Evolutionary conservation across 2,329 filamentous ascomycete genomes (phyloP).

Genomic region (Fusarium chlamydosporum): DNA sequence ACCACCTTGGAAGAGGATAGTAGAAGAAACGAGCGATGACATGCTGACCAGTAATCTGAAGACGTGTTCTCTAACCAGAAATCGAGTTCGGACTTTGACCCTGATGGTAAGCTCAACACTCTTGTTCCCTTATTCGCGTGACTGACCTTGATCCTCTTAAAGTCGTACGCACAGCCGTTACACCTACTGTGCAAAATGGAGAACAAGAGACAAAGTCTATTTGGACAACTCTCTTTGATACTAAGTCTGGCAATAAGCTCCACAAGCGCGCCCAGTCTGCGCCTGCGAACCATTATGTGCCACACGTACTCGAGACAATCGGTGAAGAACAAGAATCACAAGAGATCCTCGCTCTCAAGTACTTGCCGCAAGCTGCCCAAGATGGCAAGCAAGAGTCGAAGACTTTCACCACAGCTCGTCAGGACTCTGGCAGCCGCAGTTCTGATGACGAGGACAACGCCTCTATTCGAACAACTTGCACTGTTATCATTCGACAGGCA

Average conservation of each 20-base stretch:
- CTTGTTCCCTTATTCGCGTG: not conserved
- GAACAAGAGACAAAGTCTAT: conserved; percentile 4
- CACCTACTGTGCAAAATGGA: not conserved
- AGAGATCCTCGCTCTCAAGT: not conserved
- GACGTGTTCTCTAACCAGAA: conserved; percentile 3
- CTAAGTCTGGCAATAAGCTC: conserved; percentile 32
- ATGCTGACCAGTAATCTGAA: conserved; percentile 1
- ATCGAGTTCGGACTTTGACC: not conserved
- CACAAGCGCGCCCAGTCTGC: conserved; percentile 34
- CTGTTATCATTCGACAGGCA: conserved; percentile 13
- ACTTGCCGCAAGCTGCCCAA: not conserved
- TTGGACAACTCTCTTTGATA: conserved; percentile 29
- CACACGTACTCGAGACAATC: conserved; percentile 11
- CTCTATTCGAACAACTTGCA: conserved; percentile 13
- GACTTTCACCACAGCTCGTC: not conserved
- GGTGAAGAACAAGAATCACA: conserved; percentile 14
- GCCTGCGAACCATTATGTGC: not conserved
- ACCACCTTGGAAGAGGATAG: not conserved
- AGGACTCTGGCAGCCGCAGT: not conserved
- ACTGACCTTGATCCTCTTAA: conserved; percentile 9
- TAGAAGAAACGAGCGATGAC: not conserved
- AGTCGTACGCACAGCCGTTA: not conserved
- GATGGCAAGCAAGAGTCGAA: not conserved
- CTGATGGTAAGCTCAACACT: conserved; percentile 16
- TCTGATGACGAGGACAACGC: not conserved